Base-by-base conservation (phyloP, 176 grass and related monocot genomes). In the Oryza meyeriana region DNA sequence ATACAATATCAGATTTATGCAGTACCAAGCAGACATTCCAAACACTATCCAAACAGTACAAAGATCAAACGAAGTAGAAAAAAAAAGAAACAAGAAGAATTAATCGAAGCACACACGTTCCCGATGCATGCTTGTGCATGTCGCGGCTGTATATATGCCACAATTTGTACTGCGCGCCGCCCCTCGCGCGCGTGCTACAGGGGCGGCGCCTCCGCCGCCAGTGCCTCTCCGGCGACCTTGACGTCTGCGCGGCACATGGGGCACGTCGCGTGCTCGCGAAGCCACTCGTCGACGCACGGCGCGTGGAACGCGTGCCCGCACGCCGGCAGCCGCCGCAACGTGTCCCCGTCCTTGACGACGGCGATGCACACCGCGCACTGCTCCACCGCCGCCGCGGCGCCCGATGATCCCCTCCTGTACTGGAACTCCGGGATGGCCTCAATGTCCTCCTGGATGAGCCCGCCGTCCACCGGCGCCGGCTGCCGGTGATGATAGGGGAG, bases 301-400 rank as follows among this genome's bases (percentile, higher is more conserved):
- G 65, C 64, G 70, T 92, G 90, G 75, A 92, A 92, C 64, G 30
- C 47, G 69, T 89, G 87, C 4, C 71, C 81, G 77, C 90, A 92
- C 31, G 20, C 69, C 57, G 79, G 83, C 66, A 88, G 62, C 77
- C 79, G 40, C 35, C 76, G 66, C 20, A 92, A 71, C 20, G 24
- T 83, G 75, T 92, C 87, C 28, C 79, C 87, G 18, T 10, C 39
- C 22, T 63, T 63, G 33, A 86, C 69, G 25, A 28, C 87, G 10
- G 47, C 65, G 27, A 89, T 81, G 79, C 90, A 92, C 28, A 92
- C 82, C 12, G 79, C 81, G 40, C 90, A 92, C 79, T 85, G 77
- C 64, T 66, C 78, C 30, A 17, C 55, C 69, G 38, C n/a, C 8
- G 3, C 2, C 35, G 10, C 1, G 11, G 1, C 30, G 1, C 4